These are phyloP conservation scores for Trichoderma breve DNA, from an alignment of 2,329 filamentous ascomycete species.

Conservation along the genomic window DNA sequence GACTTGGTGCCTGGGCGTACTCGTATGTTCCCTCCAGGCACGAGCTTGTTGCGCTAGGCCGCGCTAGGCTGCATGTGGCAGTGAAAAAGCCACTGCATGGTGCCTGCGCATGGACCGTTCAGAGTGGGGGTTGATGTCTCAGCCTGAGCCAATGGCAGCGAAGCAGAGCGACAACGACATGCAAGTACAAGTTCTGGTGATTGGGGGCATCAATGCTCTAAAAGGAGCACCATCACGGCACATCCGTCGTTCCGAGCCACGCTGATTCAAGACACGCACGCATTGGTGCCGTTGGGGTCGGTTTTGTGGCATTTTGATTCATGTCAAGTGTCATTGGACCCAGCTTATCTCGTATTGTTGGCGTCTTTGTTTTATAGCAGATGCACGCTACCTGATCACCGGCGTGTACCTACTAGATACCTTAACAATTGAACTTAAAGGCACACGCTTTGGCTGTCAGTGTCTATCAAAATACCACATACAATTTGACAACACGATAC, in stretches of 20 bases:
- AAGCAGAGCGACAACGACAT: not conserved
- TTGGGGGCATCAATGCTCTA: not conserved
- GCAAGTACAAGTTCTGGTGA: not conserved
- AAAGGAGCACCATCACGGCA: not conserved
- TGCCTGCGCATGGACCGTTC: not conserved
- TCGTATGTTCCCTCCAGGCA: not conserved
- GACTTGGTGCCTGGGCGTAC: slow-evolving; percentile 8
- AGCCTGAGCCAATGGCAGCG: not conserved
- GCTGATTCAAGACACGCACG: not conserved
- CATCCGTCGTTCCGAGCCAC: not conserved
- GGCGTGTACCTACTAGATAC: not conserved
- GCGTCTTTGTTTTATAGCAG: no score
- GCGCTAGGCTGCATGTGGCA: not conserved
- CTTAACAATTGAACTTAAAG: not conserved
- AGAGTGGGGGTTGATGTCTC: not conserved
- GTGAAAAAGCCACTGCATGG: not conserved
- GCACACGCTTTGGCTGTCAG: not conserved
- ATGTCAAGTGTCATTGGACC: not conserved
- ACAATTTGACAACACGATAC: not conserved
- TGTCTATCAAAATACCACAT: not conserved
- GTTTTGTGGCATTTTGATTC: not conserved
- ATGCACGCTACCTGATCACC: no score
- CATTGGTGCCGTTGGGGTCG: not conserved
- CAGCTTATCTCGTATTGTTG: not conserved
- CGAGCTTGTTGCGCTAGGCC: not conserved